Evolutionary conservation across 495 filamentous ascomycete genomes (phyloP).

Genomic region (Annulohypoxylon stygium): DNA sequence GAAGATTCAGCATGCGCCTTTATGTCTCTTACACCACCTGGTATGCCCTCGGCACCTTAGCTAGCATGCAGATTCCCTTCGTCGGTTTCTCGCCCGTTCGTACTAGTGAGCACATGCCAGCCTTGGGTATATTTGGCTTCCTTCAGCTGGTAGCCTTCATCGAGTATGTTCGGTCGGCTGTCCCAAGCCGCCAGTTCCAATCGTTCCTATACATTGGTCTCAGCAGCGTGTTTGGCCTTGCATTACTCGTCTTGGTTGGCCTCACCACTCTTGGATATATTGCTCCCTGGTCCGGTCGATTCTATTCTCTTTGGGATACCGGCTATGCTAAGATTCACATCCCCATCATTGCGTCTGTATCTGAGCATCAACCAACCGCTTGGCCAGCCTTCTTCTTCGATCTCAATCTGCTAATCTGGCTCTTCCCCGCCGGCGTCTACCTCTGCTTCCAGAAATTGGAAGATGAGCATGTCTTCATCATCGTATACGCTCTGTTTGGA

Average conservation of each 20-base stretch:
- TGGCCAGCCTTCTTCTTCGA: conserved; percentile 99
- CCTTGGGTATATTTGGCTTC: conserved; percentile 94
- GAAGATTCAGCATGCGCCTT: conserved; percentile 89
- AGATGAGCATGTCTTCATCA: conserved; percentile 98
- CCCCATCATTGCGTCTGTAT: conserved; percentile 98
- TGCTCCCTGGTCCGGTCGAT: conserved; percentile 98
- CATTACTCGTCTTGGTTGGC: conserved; percentile 73
- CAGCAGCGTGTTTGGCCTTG: conserved; percentile 75
- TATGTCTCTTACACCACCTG: conserved; percentile 98
- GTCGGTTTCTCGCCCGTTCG: conserved; percentile 97
- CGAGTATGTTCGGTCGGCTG: conserved; percentile 86
- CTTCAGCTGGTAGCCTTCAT: conserved; percentile 94
- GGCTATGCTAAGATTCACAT: conserved; percentile 99
- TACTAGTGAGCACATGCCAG: conserved; percentile 98
- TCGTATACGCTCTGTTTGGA: conserved; percentile 93
- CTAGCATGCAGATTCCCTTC: conserved; percentile 99
- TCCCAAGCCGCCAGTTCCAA: conserved; percentile 95
- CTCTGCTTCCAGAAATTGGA: conserved; percentile 94
- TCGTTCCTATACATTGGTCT: conserved; percentile 83
- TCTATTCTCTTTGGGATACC: conserved; percentile 99
- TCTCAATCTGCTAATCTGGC: conserved; percentile 97
- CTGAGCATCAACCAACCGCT: conserved; percentile 99
- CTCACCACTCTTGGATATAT: conserved; percentile 90
- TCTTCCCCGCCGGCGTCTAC: conserved; percentile 98
- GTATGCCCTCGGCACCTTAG: conserved; percentile 96